phyloP scores from a whole-genome alignment of 768 basidiomycete genomes.

The Coprinellus aureogranulatus region DNA sequence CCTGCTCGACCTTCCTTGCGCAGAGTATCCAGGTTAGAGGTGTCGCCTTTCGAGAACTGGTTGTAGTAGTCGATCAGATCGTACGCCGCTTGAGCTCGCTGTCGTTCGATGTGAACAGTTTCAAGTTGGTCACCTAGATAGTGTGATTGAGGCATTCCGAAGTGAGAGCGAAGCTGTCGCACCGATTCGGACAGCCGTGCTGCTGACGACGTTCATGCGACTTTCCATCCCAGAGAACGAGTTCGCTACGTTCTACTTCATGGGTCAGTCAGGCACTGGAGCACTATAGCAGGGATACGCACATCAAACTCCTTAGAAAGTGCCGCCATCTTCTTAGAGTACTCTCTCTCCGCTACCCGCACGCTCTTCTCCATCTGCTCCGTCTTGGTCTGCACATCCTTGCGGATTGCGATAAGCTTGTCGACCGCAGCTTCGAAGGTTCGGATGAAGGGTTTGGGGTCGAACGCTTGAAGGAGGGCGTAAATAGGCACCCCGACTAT shows the following conservation, averaged over 20 bases:
- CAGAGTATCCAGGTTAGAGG: slow-evolving; percentile 66
- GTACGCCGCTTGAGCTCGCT: slow-evolving; percentile 90
- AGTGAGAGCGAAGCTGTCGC: slow-evolving; percentile 16
- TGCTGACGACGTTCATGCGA: slow-evolving; percentile 89
- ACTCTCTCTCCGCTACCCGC: slow-evolving; percentile 84
- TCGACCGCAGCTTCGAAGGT: slow-evolving; percentile 93
- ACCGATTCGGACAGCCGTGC: slow-evolving; percentile 94
- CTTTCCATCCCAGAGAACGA: slow-evolving; percentile 89
- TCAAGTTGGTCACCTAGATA: slow-evolving; percentile 88
- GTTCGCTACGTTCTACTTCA: slow-evolving; percentile 71
- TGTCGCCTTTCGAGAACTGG: slow-evolving; percentile 83
- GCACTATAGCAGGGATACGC: slow-evolving; percentile 20
- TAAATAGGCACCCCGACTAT: not conserved
- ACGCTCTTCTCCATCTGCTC: slow-evolving; percentile 93
- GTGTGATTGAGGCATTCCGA: not conserved
- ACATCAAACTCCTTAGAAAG: slow-evolving; percentile 94
- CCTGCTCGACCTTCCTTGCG: slow-evolving; percentile 90
- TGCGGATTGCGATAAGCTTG: slow-evolving; percentile 79
- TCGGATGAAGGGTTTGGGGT: slow-evolving; percentile 88
- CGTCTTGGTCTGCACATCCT: slow-evolving; percentile 86
- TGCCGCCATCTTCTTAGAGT: slow-evolving; percentile 91
- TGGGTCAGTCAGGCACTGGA: not conserved
- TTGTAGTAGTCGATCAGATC: slow-evolving; percentile 94
- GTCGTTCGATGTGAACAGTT: slow-evolving; percentile 86
- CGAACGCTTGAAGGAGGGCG: slow-evolving; percentile 61